Evolutionary conservation across 441 rosid species (phyloP).

Genomic region (Eutrema salsugineum): DNA sequence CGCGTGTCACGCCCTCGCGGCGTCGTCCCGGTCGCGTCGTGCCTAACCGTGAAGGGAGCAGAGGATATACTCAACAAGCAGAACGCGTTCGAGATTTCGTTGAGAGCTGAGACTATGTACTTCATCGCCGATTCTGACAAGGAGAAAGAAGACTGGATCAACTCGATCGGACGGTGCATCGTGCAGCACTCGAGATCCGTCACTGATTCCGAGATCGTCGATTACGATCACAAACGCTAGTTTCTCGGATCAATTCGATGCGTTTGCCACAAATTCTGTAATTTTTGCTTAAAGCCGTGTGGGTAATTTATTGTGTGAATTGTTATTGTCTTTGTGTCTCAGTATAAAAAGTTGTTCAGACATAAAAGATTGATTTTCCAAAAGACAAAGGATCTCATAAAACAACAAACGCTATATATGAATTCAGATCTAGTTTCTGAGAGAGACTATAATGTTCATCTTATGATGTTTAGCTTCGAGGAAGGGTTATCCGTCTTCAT

Average conservation of each 20-base stretch:
- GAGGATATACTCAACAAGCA: slow-evolving; percentile 72
- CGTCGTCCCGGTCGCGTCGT: slow-evolving; percentile 57
- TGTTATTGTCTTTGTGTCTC: neutral
- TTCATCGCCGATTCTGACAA: slow-evolving; percentile 78
- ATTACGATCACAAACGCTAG: slow-evolving; percentile 49
- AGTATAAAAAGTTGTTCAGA: too few relatives aligned
- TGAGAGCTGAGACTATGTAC: slow-evolving; percentile 61
- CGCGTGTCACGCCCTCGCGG: slow-evolving; percentile 68
- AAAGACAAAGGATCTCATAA: too few relatives aligned
- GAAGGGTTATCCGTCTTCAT: slow-evolving; percentile 68
- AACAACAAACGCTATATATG: too few relatives aligned
- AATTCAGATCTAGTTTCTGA: too few relatives aligned
- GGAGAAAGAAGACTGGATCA: slow-evolving; percentile 90
- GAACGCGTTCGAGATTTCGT: slow-evolving; percentile 70
- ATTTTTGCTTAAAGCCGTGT: neutral
- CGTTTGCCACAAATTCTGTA: neutral
- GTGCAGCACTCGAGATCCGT: slow-evolving; percentile 79
- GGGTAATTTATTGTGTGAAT: neutral
- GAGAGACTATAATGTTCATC: too few relatives aligned
- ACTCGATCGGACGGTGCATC: slow-evolving; percentile 73
- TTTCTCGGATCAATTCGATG: neutral
- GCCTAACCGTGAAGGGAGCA: slow-evolving; percentile 82
- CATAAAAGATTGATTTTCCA: too few relatives aligned
- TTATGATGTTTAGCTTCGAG: slow-evolving; percentile 35
- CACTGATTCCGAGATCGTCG: slow-evolving; percentile 69